Conservation (phyloP, 1,284 basidiomycete species). For the Tranzscheliella williamsii region DNA sequence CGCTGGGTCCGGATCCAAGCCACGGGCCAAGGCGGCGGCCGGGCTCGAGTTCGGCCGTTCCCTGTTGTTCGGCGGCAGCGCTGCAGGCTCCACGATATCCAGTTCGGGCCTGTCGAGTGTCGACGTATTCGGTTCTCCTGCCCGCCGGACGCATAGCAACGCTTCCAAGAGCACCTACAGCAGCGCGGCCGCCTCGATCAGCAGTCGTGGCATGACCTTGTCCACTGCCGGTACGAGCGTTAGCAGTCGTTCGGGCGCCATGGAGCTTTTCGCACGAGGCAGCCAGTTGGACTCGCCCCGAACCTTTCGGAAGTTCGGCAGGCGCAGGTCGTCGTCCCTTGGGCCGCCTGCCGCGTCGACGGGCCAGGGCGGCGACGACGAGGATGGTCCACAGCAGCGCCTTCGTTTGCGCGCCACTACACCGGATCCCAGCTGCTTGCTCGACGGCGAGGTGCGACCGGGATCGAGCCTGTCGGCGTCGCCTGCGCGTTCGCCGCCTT, state of each 20-base stretch:
- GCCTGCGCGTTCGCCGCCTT: too few relatives aligned
- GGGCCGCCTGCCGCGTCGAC: conserved; percentile 8
- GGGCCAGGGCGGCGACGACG: too few relatives aligned
- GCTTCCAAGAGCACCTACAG: conserved; percentile 41
- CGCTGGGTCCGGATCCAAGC: conserved; percentile 26
- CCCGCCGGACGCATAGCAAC: conserved; percentile 41
- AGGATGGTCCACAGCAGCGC: not conserved
- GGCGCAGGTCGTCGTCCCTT: conserved; percentile 26
- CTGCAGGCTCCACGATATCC: conserved; percentile 12
- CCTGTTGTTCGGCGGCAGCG: conserved; percentile 37
- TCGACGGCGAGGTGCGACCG: not conserved
- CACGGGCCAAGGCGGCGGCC: conserved; percentile 40
- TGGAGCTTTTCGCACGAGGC: conserved; percentile 11
- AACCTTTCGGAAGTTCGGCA: conserved; percentile 12
- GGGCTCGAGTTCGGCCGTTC: conserved; percentile 46
- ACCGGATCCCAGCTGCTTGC: conserved; percentile 16
- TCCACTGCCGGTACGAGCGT: conserved; percentile 48
- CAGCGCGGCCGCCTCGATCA: conserved; percentile 27
- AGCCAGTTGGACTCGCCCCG: conserved; percentile 14
- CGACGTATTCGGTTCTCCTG: conserved; percentile 46
- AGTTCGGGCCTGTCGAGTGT: conserved; percentile 27
- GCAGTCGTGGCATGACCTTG: conserved; percentile 38
- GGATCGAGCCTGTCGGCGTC: too few relatives aligned
- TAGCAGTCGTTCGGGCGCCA: conserved; percentile 33
- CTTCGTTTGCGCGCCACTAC: conserved; percentile 14